Base-by-base conservation (phyloP, 208 protist genomes). In the Acanthamoeba triangularis region DNA sequence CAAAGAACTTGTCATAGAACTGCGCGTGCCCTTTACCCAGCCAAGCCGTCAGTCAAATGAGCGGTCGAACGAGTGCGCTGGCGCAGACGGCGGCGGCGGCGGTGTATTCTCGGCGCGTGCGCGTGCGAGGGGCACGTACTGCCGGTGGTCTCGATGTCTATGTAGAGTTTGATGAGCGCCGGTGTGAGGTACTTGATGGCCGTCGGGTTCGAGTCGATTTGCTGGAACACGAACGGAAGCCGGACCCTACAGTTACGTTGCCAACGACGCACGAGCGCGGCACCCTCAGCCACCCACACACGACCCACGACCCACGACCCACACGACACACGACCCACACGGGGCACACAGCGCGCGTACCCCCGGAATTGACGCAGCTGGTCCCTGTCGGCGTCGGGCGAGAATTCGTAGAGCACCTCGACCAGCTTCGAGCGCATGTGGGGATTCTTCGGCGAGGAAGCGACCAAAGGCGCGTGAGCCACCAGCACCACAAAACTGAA, bases 1-100 rank as follows among this genome's bases (percentile, higher is more conserved):
- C 85, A 25, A 90, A 93, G 88, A 96, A 96, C 94, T 96, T 96
- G 33, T 96, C 94, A 35, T 96, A 96, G 61, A 96, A 96, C 90
- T 96, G 94, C 4, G 28, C 93, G 35, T 96, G 94, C 41, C 87
- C 94, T 96, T 0, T 33, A 84, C 35, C 44, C 7, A 14, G 52
- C 23, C 20, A 93, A 47, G 18, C 35, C 59, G 28, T 49, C 11
- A 49, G 47, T 13, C 44, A 49, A 49, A 49, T 49, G 47, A 49
- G 44, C 44, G 2, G 10, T 47, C 10, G 44, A 47, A 8, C 44
- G 25, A 2, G 25, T 33, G 35, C 20, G 35, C 74, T 52, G 16
- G 33, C 41, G 23, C 33, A 8, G 33, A 65, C 16, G n/a, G n/a
- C n/a, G n/a, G n/a, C n/a, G n/a, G n/a, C n/a, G n/a, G n/a, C n/a